phyloP scores from a whole-genome alignment of 768 basidiomycete species.

The Kwoniella bestiolae region DNA sequence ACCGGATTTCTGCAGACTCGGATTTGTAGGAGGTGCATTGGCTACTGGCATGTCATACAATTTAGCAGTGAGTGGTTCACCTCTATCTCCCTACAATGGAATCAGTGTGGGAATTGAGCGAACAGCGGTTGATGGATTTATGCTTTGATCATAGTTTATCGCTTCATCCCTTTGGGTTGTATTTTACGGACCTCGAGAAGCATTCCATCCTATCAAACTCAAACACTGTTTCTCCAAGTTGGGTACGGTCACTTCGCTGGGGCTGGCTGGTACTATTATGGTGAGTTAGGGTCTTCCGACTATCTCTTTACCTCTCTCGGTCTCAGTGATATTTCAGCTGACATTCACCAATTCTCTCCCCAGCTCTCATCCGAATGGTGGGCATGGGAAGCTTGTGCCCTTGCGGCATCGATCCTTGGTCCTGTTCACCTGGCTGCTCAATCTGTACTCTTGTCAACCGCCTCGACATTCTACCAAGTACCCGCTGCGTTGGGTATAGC shows the following conservation, averaged over 20 bases:
- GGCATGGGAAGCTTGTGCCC: constrained; percentile 77
- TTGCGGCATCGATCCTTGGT: constrained; percentile 64
- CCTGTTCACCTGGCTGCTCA: constrained; percentile 83
- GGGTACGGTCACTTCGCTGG: constrained; percentile 61
- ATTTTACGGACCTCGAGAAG: constrained; percentile 63
- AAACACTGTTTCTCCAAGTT: constrained; percentile 74
- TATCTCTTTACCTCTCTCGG: neutral
- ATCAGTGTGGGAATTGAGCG: constrained; percentile 59
- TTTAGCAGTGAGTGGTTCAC: constrained; percentile 63
- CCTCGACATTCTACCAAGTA: constrained; percentile 71
- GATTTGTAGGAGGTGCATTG: constrained; percentile 90
- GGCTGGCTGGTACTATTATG: constrained; percentile 69
- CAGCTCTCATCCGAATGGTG: constrained; percentile 84
- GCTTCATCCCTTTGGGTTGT: constrained; percentile 54
- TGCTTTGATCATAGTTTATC: constrained; percentile 62
- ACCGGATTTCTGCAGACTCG: constrained; percentile 73
- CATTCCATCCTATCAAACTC: constrained; percentile 77
- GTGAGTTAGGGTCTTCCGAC: constrained; percentile 24
- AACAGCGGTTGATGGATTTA: neutral
- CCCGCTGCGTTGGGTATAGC: constrained; percentile 83
- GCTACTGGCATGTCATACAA: constrained; percentile 89
- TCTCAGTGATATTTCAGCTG: neutral
- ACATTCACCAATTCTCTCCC: neutral
- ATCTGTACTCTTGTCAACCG: constrained; percentile 67
- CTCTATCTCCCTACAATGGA: no score